phyloP scores from a whole-genome alignment of 768 basidiomycete genomes.

The Mycena capillaripes region DNA sequence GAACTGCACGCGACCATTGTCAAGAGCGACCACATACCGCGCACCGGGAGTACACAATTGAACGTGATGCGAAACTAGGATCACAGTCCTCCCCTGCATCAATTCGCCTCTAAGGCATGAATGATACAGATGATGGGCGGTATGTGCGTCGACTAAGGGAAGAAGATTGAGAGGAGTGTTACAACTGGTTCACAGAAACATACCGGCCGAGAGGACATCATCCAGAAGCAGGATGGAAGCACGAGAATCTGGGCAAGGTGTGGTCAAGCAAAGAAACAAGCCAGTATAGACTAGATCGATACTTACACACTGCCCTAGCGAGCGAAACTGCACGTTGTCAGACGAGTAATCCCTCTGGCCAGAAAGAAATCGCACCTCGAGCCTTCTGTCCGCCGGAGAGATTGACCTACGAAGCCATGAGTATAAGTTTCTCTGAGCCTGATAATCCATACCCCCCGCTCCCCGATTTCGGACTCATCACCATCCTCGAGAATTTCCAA shows the following conservation, averaged over 20 bases:
- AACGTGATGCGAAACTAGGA: conserved; percentile 96
- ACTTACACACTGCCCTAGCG: conserved; percentile 81
- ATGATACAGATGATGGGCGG: conserved; percentile 55
- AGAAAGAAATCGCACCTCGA: conserved; percentile 57
- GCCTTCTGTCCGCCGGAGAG: conserved; percentile 77
- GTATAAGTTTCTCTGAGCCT: conserved; percentile 8
- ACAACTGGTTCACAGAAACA: not conserved
- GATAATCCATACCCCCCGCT: conserved; percentile 74
- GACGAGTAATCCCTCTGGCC: not conserved
- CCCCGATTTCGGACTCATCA: conserved; percentile 91
- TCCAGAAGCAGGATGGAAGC: not conserved
- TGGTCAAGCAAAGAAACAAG: too few relatives aligned
- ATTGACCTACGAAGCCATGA: conserved; percentile 59
- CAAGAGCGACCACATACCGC: conserved; percentile 83
- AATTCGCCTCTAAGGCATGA: conserved; percentile 88
- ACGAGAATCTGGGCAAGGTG: not conserved
- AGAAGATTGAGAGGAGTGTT: not conserved
- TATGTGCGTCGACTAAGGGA: conserved; percentile 1
- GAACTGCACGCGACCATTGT: conserved; percentile 83
- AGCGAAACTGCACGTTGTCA: conserved; percentile 64
- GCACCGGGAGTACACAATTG: conserved; percentile 88
- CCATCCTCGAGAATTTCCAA: conserved; percentile 89
- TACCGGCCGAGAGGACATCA: not conserved
- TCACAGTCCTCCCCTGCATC: conserved; percentile 85
- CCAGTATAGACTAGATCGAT: not conserved